phyloP scores from a whole-genome alignment of 768 basidiomycete genomes.

The Hebeloma cylindrosporum region DNA sequence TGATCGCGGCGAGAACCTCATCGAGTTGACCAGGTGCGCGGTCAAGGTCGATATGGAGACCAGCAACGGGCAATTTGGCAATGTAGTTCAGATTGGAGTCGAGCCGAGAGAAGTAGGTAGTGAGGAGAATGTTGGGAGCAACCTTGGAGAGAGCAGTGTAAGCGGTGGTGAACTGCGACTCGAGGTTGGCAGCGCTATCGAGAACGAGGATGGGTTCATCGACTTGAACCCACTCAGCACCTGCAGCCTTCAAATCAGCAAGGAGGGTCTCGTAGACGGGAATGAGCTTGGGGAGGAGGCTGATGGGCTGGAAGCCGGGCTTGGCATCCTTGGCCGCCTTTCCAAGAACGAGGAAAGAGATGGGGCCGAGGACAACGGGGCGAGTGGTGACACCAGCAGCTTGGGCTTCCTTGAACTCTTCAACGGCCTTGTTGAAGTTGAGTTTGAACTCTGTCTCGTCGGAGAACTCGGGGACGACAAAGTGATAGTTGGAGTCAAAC shows the following conservation, averaged over 20 bases:
- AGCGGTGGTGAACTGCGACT: slow-evolving; percentile 75
- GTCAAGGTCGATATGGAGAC: slow-evolving; percentile 95
- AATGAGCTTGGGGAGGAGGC: slow-evolving; percentile 84
- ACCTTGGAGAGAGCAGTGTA: slow-evolving; percentile 81
- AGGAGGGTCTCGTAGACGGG: slow-evolving; percentile 92
- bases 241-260: slow-evolving; percentile 86
- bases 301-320: slow-evolving; percentile 86
- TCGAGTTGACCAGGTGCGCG: slow-evolving; percentile 91
- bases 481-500: slow-evolving; percentile 99
- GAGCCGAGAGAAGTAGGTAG: slow-evolving; percentile 97
- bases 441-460: slow-evolving; percentile 92
- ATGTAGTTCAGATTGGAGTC: slow-evolving; percentile 87
- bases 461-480: slow-evolving; percentile 95
- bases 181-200: slow-evolving; percentile 75
- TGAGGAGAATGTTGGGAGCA: slow-evolving; percentile 88
- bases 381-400: slow-evolving; percentile 86
- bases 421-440: slow-evolving; percentile 91
- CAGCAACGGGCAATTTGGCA: slow-evolving; percentile 88
- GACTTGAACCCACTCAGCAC: slow-evolving; percentile 92
- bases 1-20: slow-evolving; percentile 76
- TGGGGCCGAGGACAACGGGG: slow-evolving; percentile 92
- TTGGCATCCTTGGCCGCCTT: slow-evolving; percentile 86
- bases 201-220: slow-evolving; percentile 97
- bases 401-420: slow-evolving; percentile 94
- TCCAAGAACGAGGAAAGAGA: slow-evolving; percentile 93